Conservation (phyloP, 2,329 filamentous ascomycete genomes). For the Colletotrichum trifolii region DNA sequence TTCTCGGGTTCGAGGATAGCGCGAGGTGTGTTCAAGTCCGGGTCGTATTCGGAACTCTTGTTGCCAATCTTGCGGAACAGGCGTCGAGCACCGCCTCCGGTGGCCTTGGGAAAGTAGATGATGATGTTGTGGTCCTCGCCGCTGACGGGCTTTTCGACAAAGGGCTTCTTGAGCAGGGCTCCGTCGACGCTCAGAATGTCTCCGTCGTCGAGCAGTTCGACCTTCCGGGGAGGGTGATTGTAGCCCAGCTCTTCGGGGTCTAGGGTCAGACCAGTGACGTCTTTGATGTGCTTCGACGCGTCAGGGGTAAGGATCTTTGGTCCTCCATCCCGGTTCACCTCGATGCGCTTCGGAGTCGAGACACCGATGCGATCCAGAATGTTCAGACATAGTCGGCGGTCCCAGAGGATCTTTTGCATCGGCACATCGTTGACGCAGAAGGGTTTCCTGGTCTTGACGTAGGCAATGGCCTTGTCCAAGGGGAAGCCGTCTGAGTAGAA, state of each 20-base stretch:
- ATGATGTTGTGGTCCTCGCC: conserved; percentile 99
- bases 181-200: conserved; percentile 92
- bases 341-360: conserved; percentile 86
- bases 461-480: conserved; percentile 95
- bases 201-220: conserved; percentile 89
- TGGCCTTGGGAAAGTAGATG: conserved; percentile 92
- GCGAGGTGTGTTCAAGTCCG: conserved; percentile 78
- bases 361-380: conserved; percentile 91
- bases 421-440: conserved; percentile 98
- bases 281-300: conserved; percentile 81
- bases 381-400: conserved; percentile 87
- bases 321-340: conserved; percentile 93
- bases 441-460: conserved; percentile 90
- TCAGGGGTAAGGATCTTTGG: conserved; percentile 82
- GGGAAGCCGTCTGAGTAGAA: conserved; percentile 99
- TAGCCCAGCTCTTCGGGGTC: conserved; percentile 70
- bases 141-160: conserved; percentile 98
- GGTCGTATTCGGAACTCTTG: conserved; percentile 96
- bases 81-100: conserved; percentile 88
- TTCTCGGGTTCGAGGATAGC: conserved; percentile 82
- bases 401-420: conserved; percentile 98
- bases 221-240: conserved; percentile 69
- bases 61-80: conserved; percentile 98
- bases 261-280: conserved; percentile 81
- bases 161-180: conserved; percentile 84